These are phyloP conservation scores for Cenchrus fungigraminus DNA, from an alignment of 176 grass and related monocot genomes.

Conservation along the genomic window DNA sequence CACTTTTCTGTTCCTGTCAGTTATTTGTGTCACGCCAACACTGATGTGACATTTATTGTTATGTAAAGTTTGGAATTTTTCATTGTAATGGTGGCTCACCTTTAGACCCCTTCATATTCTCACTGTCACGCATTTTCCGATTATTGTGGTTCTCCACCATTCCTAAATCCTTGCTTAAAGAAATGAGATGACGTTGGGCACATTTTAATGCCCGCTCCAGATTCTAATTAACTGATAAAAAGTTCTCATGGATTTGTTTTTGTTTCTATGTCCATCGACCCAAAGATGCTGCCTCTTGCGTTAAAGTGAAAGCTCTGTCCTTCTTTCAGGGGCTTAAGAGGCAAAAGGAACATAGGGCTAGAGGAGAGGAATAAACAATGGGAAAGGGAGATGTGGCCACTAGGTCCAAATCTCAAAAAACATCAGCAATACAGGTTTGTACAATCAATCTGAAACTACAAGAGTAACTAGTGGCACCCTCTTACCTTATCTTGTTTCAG, in stretches of 20 bases:
- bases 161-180: constrained; percentile 24
- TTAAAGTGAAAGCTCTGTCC: constrained; percentile 19
- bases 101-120: constrained; percentile 32
- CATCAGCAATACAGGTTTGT: constrained; percentile 49
- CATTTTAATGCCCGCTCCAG: background rate
- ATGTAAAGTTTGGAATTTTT: constrained; percentile 19
- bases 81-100: background rate
- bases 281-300: constrained; percentile 17
- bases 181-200: constrained; percentile 15
- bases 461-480: constrained; percentile 18
- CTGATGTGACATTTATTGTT: constrained; percentile 18
- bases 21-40: background rate
- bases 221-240: constrained; percentile 9
- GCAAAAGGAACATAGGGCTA: constrained; percentile 37
- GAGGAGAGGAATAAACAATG: constrained; percentile 43
- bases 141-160: background rate
- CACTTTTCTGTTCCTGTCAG: background rate
- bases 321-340: constrained; percentile 17
- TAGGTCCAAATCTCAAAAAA: constrained; percentile 68
- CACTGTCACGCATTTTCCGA: background rate
- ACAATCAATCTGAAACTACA: constrained; percentile 35
- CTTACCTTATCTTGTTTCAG: constrained; percentile 58
- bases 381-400: constrained; percentile 61
- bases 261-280: constrained; percentile 26
- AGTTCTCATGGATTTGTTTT: constrained; percentile 23